Evolutionary conservation across 2,329 filamentous ascomycete genomes (phyloP).

Genomic region (Reticulascus tulasneorum): DNA sequence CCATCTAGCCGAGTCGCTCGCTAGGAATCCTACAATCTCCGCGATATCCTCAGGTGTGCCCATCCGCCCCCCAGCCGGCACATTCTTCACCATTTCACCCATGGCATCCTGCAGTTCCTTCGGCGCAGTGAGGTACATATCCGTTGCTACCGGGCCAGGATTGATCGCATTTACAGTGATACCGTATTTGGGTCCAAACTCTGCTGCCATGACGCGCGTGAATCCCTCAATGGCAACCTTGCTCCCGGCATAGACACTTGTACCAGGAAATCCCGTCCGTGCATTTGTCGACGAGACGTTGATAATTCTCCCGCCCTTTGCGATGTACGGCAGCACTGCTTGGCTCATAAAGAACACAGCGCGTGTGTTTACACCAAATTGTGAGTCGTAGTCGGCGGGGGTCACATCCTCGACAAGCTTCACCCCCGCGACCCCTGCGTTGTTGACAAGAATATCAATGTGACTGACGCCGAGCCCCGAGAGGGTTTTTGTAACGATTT

Average conservation of each 20-base stretch:
- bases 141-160: constrained; percentile 23
- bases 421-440: constrained; percentile 3
- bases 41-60: constrained; percentile 5
- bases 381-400: constrained; percentile 4
- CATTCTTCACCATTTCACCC: constrained; percentile 6
- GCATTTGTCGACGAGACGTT: constrained; percentile 28
- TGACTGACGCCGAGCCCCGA: no score
- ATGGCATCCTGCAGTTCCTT: constrained; percentile 4
- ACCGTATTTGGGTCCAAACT: constrained; percentile 23
- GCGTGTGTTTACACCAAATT: constrained; percentile 6
- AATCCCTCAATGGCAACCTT: constrained; percentile 29
- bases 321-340: constrained; percentile 23
- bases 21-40: constrained; percentile 7
- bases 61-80: constrained; percentile 7
- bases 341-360: constrained; percentile 27
- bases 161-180: constrained; percentile 28
- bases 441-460: constrained; percentile 7
- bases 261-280: constrained; percentile 20
- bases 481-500: no score
- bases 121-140: constrained; percentile 9
- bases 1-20: constrained; percentile 7
- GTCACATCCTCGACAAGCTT: constrained; percentile 5
- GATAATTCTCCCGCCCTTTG: constrained; percentile 26
- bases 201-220: constrained; percentile 24
- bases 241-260: constrained; percentile 28